phyloP scores from a whole-genome alignment of 305 asterid genomes.

The Fraxinus velutina region DNA sequence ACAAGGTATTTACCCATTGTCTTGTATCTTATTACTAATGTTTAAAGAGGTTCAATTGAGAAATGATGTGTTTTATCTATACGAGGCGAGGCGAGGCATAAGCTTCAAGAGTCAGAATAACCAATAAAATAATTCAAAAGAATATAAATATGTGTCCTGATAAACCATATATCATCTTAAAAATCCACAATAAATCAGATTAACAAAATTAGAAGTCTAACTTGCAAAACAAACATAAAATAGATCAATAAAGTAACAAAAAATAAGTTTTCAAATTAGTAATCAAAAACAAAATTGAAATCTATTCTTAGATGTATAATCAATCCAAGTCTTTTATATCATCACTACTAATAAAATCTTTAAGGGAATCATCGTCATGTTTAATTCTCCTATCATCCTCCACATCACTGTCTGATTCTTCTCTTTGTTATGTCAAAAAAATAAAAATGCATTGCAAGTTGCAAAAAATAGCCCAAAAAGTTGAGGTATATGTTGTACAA shows the following conservation, averaged over 20 bases:
- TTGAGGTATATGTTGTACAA: neutral
- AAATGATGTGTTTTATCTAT: neutral
- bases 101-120: neutral
- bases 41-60: neutral
- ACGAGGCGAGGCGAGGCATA: neutral
- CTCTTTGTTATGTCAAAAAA: neutral
- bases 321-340: neutral
- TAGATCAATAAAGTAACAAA: neutral
- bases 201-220: neutral
- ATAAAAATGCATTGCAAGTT: neutral
- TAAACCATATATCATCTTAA: neutral
- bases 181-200: neutral
- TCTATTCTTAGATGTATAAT: neutral
- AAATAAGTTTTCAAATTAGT: neutral
- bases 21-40: neutral
- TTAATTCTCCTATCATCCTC: neutral
- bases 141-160: neutral
- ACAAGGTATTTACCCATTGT: neutral
- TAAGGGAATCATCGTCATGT: neutral
- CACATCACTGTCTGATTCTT: neutral
- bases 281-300: neutral
- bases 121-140: neutral
- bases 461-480: neutral
- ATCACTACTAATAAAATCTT: neutral
- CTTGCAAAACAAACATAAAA: neutral